Percentiles rank a stretch among this genome's conserved stretches.
These are phyloP conservation scores for Inga leiocalycina DNA, from an alignment of 306 rosid species.

Conservation along the genomic window DNA sequence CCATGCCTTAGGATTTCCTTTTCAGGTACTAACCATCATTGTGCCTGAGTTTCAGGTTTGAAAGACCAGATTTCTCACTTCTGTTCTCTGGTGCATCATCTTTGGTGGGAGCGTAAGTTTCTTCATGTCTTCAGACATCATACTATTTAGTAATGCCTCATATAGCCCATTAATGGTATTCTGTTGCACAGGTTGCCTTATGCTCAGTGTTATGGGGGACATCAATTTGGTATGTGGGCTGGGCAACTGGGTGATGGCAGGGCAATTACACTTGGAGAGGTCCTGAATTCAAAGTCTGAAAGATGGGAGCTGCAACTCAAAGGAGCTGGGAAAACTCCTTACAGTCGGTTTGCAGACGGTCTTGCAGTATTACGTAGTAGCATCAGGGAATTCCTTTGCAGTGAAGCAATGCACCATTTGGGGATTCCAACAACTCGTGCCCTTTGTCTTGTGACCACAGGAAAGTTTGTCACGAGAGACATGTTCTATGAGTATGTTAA, in stretches of 20 bases:
- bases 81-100: constrained; percentile 82
- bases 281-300: constrained; percentile 72
- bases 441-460: constrained; percentile 87
- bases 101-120: constrained; percentile 85
- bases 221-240: constrained; percentile 99
- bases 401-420: constrained; percentile 96
- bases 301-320: constrained; percentile 98
- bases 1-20: background rate
- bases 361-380: constrained; percentile 99
- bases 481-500: constrained; percentile 92
- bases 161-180: constrained; percentile 24
- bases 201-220: constrained; percentile 98
- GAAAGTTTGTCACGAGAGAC: constrained; percentile 83
- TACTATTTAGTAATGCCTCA: constrained; percentile 21
- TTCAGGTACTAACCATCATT: constrained; percentile 39
- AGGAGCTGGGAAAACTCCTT: constrained; percentile 98
- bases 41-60: constrained; percentile 66
- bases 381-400: constrained; percentile 93
- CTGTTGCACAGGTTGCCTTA: constrained; percentile 70
- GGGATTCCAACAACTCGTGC: constrained; percentile 98
- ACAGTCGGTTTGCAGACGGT: constrained; percentile 97
- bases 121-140: constrained; percentile 17
- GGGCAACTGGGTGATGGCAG: constrained; percentile 99
- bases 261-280: constrained; percentile 94
- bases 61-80: constrained; percentile 84